phyloP scores from a whole-genome alignment of 2,329 filamentous ascomycete species.

The Talaromyces verruculosus region DNA sequence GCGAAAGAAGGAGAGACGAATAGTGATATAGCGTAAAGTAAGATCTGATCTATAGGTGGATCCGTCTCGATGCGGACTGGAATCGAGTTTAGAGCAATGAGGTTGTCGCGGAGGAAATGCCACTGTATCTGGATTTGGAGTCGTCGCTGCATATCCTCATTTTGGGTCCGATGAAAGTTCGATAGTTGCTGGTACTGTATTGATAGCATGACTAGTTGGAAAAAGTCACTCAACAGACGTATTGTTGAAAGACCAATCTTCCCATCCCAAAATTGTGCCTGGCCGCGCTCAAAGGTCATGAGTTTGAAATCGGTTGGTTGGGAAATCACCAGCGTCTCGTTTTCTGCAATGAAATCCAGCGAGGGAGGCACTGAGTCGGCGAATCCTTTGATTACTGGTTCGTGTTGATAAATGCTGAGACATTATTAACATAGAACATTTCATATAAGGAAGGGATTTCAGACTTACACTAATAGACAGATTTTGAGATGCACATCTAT shows the following conservation, averaged over 20 bases:
- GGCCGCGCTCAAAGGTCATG: constrained; percentile 17
- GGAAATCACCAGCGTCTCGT: not conserved
- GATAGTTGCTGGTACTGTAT: constrained; percentile 3
- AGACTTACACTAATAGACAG: constrained; percentile 20
- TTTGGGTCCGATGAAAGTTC: not conserved
- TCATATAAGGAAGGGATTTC: not conserved
- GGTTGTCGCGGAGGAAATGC: constrained; percentile 15
- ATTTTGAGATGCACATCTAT: constrained; percentile 23
- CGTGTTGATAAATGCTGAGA: constrained; percentile 13
- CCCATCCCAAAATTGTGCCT: constrained; percentile 3
- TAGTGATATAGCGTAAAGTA: constrained; percentile 13
- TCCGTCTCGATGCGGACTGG: not conserved
- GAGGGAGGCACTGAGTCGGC: not conserved
- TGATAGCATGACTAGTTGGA: constrained; percentile 12
- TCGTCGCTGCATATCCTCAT: not conserved
- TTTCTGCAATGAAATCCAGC: not conserved
- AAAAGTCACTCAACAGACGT: constrained; percentile 17
- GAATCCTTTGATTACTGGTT: constrained; percentile 11
- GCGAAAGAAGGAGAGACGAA: constrained; percentile 5
- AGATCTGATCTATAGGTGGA: constrained; percentile 6
- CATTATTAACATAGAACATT: not conserved
- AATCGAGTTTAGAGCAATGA: not conserved
- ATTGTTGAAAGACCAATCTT: constrained; percentile 1
- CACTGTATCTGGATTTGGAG: not conserved
- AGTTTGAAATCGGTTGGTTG: constrained; percentile 16